Evolutionary conservation across 164 flowering plant species (phyloP), one percentile per base, ranked within the genome.

Genomic region (Stephania japonica): DNA sequence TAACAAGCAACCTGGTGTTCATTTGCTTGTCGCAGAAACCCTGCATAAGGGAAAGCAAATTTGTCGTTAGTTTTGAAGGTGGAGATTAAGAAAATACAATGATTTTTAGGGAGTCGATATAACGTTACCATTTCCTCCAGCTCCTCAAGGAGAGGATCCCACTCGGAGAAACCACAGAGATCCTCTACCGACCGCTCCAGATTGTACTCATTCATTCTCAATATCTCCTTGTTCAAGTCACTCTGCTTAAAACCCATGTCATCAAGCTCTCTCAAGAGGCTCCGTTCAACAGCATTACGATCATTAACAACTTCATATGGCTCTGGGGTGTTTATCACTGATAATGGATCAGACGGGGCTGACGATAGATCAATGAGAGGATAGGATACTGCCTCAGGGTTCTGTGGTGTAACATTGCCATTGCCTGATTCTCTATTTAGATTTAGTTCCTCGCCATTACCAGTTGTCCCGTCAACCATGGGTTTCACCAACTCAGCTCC

Each of bases 111-210:
- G 63, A 56, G n/a, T 12, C 47, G 18, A 42, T 38, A 67, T 3
- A 47, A 66, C 81, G 76, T 18, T 76, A 91, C 99, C 98, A 95
- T 95, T 83, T 91, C 98, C 74, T 83, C 74, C 80, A 93, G 79
- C 81, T 93, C 99, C 64, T 84, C 89, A 13, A 91, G 89, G 53
- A 93, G 84, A 0, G 93, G 90, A 79, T 91, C 94, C 98, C 99
- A 95, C 73, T 89, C 99, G 68, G 83, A 21, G 66, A 82, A 85
- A 59, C 84, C 88, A 72, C 92, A 92, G 64, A 89, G 95, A 68
- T 88, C 92, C 72, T 88, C 91, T 73, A 90, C 78, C 1, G 94
- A 80, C 67, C 83, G 83, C 82, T 84, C 92, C 85, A 95, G 56
- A 72, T 89, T 75, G 75, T 88, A 91, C 63, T 83, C 84, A 63